Conservation (phyloP, 139 green algal genomes). For the Chlamydomonas applanata region DNA sequence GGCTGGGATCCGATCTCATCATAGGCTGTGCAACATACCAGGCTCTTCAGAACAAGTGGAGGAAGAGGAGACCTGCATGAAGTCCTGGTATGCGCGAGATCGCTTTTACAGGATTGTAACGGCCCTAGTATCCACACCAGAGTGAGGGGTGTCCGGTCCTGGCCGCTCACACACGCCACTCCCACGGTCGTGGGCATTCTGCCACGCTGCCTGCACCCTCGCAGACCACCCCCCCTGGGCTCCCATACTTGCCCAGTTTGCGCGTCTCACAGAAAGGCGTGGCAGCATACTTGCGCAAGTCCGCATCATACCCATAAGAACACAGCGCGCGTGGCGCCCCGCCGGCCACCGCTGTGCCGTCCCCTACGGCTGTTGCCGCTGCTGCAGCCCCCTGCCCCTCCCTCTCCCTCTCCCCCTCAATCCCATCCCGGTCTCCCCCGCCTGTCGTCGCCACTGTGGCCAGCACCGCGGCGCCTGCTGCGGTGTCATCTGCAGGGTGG, state of each 20-base stretch:
- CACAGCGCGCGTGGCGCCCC: not conserved
- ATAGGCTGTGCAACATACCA: no score
- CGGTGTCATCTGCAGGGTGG: conserved; percentile 6
- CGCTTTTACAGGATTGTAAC: no score
- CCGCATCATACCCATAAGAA: not conserved
- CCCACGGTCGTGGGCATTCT: conserved; percentile 29
- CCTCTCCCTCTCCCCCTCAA: no score
- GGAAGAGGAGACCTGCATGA: no score
- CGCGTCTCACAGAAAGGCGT: conserved; percentile 4
- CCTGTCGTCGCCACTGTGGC: not conserved
- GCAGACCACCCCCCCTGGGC: conserved; percentile 36
- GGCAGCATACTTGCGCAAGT: not conserved
- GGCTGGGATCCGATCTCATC: no score
- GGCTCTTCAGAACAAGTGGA: no score
- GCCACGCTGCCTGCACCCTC: conserved; percentile 23
- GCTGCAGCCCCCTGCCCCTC: no score
- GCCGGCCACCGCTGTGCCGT: not conserved
- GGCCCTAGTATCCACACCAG: no score
- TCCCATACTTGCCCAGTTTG: conserved; percentile 34
- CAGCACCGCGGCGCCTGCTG: not conserved
- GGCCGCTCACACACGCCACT: not conserved
- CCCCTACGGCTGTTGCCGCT: no score
- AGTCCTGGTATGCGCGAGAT: no score
- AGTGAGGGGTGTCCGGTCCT: no score
- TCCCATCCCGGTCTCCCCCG: no score